A percentile compares a stretch with the other conserved stretches of the same genome.
phyloP scores from a whole-genome alignment of 768 basidiomycete species.

The Trametes villosa region DNA sequence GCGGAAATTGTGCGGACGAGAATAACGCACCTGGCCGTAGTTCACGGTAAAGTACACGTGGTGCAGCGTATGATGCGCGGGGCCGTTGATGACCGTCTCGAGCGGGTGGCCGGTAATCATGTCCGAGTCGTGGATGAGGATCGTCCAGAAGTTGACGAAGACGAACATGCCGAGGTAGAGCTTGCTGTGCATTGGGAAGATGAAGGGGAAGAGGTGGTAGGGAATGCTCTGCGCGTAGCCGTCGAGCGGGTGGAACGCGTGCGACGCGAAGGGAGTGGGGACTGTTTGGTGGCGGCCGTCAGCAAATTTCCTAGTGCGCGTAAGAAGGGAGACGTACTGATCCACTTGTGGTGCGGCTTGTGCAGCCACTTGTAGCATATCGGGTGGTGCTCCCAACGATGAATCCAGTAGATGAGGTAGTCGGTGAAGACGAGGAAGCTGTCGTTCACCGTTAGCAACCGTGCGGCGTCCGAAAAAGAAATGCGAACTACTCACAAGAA shows the following conservation, averaged over 20 bases:
- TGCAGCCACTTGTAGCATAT: constrained; percentile 87
- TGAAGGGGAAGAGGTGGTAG: constrained; percentile 88
- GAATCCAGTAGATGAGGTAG: constrained; percentile 96
- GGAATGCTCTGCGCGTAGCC: constrained; percentile 94
- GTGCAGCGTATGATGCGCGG: constrained; percentile 96
- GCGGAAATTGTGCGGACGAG: neutral
- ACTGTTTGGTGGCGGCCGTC: constrained; percentile 50
- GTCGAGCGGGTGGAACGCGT: constrained; percentile 97
- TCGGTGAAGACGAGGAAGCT: constrained; percentile 90
- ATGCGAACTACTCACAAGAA: constrained; percentile 55
- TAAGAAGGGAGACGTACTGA: constrained; percentile 61
- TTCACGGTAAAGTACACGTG: constrained; percentile 97
- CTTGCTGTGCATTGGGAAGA: constrained; percentile 89
- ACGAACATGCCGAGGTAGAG: constrained; percentile 88
- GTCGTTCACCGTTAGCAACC: constrained; percentile 3
- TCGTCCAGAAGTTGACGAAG: constrained; percentile 92
- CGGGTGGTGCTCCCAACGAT: constrained; percentile 87
- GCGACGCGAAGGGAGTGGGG: constrained; percentile 95
- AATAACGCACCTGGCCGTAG: constrained; percentile 76
- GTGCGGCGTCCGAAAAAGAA: neutral
- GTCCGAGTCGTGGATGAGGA: constrained; percentile 98
- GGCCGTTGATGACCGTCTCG: constrained; percentile 94
- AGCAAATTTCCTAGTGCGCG: neutral
- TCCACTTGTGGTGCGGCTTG: constrained; percentile 99
- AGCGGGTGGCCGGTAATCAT: constrained; percentile 93